Base-by-base conservation (phyloP, 768 basidiomycete genomes). In the Pholiota conissans region DNA sequence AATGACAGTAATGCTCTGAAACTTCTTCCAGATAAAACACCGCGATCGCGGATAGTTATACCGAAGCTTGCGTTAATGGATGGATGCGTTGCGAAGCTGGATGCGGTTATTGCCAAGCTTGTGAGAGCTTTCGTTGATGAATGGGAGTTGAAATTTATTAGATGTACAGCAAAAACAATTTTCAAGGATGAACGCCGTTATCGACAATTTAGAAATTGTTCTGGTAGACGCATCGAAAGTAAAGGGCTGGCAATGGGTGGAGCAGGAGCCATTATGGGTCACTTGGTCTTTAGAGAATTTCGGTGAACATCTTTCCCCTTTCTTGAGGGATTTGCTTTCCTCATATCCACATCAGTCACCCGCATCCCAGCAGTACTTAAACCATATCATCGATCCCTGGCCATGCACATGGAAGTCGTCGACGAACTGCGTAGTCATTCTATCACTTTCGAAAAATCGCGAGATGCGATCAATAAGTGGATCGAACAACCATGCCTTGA, bases 231-330 rank as follows among this genome's bases (percentile, higher is more conserved):
- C 90, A 2, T 80, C 84, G 64, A 89, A 81, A 68, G 70, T 74
- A 14, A 91, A 89, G 69, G 90, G 91, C 0, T 85, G 83, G 74
- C 73, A 77, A 59, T 92, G 89, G 86, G 86, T 83, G 2, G 77
- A 79, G 11, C 76, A 83, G 61, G 89, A 92, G 58, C 85, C 89
- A 0, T 74, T 93, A 42, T 93, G 91, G 91, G 73, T 82, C 24
- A 91, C 91, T 10, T 93, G 91, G 91, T 76, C 91, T 0, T 72
- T 93, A 26, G 87, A 89, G 63, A 88, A 83, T 70, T 91, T 93
- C 56, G 89, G 91, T 89, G 58, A 76, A 67, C 51, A 42, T 26
- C 53, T 29, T 30, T 14, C 14, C 11, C 16, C 52, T 39, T 5
- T n/a, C 6, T 20, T 28, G 48, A 28, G 30, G 16, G n/a, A 45